A percentile compares a stretch with the other conserved stretches of the same genome.
phyloP scores from a whole-genome alignment of 805 yeast species.

The Metschnikowia corniflorae region DNA sequence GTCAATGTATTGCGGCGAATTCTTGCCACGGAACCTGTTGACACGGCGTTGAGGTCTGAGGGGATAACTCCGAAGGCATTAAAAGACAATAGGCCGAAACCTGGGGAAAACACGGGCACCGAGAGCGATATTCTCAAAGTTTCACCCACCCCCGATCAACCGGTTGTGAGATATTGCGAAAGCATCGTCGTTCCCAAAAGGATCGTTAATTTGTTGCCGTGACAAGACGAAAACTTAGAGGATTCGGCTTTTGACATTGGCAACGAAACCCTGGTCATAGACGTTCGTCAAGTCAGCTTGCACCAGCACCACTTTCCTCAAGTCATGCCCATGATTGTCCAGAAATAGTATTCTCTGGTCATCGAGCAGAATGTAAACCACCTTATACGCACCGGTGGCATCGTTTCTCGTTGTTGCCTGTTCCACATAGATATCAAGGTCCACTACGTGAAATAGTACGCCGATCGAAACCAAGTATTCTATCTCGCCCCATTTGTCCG shows the following conservation, averaged over 20 bases:
- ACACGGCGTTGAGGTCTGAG: not conserved
- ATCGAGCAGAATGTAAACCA: conserved; percentile 28
- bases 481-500: conserved; percentile 66
- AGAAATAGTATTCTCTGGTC: conserved; percentile 23
- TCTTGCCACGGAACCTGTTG: conserved; percentile 11
- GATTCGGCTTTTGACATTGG: conserved; percentile 28
- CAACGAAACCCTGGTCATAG: conserved; percentile 48
- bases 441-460: conserved; percentile 12
- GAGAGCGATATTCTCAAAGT: no score
- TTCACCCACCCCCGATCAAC: no score
- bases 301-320: conserved; percentile 23
- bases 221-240: no score
- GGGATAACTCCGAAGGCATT: no score
- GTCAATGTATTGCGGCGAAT: conserved; percentile 6
- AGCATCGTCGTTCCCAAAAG: conserved; percentile 2
- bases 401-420: conserved; percentile 13
- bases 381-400: conserved; percentile 11
- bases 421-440: conserved; percentile 21
- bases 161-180: conserved; percentile 1
- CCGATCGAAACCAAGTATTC: conserved; percentile 28
- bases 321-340: conserved; percentile 10
- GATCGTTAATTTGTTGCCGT: conserved; percentile 1
- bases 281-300: conserved; percentile 37
- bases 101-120: no score
- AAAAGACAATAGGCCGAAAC: no score